phyloP scores from a whole-genome alignment of 2,329 filamentous ascomycete genomes.

The Diplodia mutila region DNA sequence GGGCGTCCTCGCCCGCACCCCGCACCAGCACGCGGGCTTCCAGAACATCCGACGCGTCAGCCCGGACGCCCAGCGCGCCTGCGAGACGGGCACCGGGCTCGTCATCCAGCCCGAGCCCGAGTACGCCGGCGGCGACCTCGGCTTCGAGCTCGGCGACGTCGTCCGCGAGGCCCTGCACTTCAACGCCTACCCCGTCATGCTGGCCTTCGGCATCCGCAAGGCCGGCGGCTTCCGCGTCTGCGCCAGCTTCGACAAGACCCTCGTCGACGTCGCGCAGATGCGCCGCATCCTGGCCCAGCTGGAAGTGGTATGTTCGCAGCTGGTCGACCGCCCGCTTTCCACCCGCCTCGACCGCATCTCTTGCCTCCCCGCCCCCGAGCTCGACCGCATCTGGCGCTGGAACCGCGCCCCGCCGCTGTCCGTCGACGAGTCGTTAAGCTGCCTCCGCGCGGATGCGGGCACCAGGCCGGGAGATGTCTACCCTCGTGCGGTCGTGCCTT shows the following conservation, averaged over 20 bases:
- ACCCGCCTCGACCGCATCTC: no score
- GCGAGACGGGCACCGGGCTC: slow-evolving; percentile 48
- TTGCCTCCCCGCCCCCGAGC: no score
- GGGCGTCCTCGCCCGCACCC: slow-evolving; percentile 60
- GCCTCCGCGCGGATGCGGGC: slow-evolving; percentile 33
- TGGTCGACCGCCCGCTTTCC: no score
- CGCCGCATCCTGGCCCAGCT: slow-evolving; percentile 59
- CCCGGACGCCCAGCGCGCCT: slow-evolving; percentile 56
- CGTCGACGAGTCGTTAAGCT: slow-evolving; percentile 30
- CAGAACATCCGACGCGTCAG: slow-evolving; percentile 59
- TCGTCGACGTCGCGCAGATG: slow-evolving; percentile 58
- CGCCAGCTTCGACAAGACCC: slow-evolving; percentile 67
- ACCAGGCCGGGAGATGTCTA: slow-evolving; percentile 32
- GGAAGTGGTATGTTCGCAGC: slow-evolving; percentile 52
- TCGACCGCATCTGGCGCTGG: slow-evolving; percentile 50
- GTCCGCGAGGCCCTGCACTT: slow-evolving; percentile 63
- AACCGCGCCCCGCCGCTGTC: slow-evolving; percentile 40
- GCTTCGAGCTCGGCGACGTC: slow-evolving; percentile 58
- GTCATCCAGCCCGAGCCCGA: slow-evolving; percentile 46
- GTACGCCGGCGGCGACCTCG: slow-evolving; percentile 58
- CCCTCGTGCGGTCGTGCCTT: slow-evolving; percentile 26
- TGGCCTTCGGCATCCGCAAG: slow-evolving; percentile 63
- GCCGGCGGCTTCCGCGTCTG: slow-evolving; percentile 61
- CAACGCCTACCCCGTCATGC: slow-evolving; percentile 65
- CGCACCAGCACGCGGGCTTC: slow-evolving; percentile 66